A percentile compares a stretch with the other conserved stretches of the same genome.
These are phyloP conservation scores for Medicago lupulina DNA, from an alignment of 306 rosid genomes.

Conservation along the genomic window DNA sequence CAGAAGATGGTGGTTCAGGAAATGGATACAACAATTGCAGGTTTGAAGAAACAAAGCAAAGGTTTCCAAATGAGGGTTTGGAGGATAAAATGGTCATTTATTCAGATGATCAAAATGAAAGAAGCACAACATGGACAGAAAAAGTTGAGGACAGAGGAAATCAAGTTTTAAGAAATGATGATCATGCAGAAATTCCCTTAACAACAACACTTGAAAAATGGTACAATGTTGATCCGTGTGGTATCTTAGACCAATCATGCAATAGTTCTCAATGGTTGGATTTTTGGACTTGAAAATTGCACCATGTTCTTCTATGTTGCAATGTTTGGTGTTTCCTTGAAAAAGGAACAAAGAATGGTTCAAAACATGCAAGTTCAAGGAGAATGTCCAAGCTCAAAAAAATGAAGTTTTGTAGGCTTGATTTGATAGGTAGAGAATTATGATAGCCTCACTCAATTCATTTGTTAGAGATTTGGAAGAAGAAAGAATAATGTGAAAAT, in stretches of 20 bases:
- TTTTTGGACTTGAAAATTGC: conserved; percentile 61
- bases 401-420: conserved; percentile 46
- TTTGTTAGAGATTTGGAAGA: conserved; percentile 43
- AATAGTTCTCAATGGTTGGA: conserved; percentile 66
- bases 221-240: conserved; percentile 59
- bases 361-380: conserved; percentile 12
- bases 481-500: conserved; percentile 39
- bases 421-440: conserved; percentile 42
- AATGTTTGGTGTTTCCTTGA: conserved; percentile 38
- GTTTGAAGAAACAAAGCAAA: conserved; percentile 43
- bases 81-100: conserved; percentile 3
- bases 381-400: conserved; percentile 32
- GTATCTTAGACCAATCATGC: conserved; percentile 56
- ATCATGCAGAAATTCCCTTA: conserved; percentile 51
- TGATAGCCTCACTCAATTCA: conserved; percentile 41
- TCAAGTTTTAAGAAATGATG: conserved; percentile 49
- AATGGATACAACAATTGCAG: conserved; percentile 42
- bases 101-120: conserved; percentile 45
- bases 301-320: conserved; percentile 24
- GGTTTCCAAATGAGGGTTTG: conserved; percentile 43
- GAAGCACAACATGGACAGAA: conserved; percentile 33
- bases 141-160: conserved; percentile 46
- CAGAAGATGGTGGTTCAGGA: conserved; percentile 53
- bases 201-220: conserved; percentile 64
- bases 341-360: conserved; percentile 39